Conservation (phyloP, 2,329 filamentous ascomycete genomes). For the Aspergillus sp. region DNA sequence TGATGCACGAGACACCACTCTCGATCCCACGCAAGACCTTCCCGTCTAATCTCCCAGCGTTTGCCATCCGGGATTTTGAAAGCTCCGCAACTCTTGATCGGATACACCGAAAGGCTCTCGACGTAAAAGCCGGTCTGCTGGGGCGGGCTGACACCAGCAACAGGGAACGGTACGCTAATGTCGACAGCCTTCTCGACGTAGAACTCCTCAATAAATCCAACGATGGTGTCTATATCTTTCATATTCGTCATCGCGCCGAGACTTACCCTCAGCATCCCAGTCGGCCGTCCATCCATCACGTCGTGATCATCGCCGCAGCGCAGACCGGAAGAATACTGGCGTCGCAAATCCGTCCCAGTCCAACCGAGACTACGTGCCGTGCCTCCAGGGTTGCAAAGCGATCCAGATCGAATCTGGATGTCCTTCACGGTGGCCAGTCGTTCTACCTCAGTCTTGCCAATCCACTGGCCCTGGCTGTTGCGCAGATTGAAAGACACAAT, state of each 20-base stretch:
- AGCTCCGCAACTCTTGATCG: constrained; percentile 88
- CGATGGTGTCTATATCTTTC: constrained; percentile 64
- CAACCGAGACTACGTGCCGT: constrained; percentile 67
- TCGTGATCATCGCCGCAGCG: constrained; percentile 80
- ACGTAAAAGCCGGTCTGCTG: constrained; percentile 41
- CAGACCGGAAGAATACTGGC: constrained; percentile 77
- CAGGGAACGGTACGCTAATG: constrained; percentile 9
- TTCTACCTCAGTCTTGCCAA: constrained; percentile 78
- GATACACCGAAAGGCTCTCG: constrained; percentile 69
- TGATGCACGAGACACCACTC: constrained; percentile 93
- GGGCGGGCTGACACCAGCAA: constrained; percentile 5
- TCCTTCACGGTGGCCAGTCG: constrained; percentile 71
- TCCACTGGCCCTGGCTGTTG: constrained; percentile 62
- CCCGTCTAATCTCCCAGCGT: constrained; percentile 68
- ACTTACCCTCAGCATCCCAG: constrained; percentile 77
- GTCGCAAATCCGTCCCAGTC: constrained; percentile 71
- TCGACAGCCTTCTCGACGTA: constrained; percentile 42
- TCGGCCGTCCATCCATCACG: constrained; percentile 75
- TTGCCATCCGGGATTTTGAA: constrained; percentile 59
- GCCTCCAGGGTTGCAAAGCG: constrained; percentile 86
- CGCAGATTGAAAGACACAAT: constrained; percentile 77
- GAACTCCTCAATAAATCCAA: constrained; percentile 66
- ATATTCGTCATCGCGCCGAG: constrained; percentile 83
- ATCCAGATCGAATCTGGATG: constrained; percentile 81
- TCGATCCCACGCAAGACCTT: constrained; percentile 88